Evolutionary conservation across 352 stramenopile genomes (phyloP), one percentile per base, ranked within the genome.

Genomic region (Globisporangium nodosum): DNA sequence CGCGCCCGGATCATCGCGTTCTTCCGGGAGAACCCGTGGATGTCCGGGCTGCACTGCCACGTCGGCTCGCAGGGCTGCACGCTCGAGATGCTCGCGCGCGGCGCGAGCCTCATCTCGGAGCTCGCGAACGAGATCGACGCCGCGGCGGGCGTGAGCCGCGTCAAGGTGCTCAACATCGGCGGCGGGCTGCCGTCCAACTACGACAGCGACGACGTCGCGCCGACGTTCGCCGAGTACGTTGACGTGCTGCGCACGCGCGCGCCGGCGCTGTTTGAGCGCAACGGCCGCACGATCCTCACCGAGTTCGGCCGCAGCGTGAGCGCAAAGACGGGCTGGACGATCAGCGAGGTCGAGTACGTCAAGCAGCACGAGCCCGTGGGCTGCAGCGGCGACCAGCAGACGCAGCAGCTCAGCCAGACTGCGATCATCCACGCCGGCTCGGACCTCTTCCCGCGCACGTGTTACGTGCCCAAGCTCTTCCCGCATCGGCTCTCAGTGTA

Each of bases 171-270:
- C 43, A 96, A 98, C 71, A 97, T 98, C 63, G 92, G 92, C 33
- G 91, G 92, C 7, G 92, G 92, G 0, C 60, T 98, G 21, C 81
- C 88, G 11, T 86, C 85, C n/a, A 96, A 97, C 60, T 97, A 96
- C 63, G 77, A 88, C 48, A 80, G 75, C 43, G 77, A 87, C 37
- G 61, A 83, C 43, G 74, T 88, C 6, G 68, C 81, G 0, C 76
- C 90, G 7, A 87, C 70, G 9, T 97, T 96, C 57, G 69, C 68
- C 1, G 69, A 91, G 48, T 98, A 98, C 59, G 87, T 92, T 0
- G 69, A 81, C 7, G 76, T 78, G 31, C 68, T 98, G 31, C 78
- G 76, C 21, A 68, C 68, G 47, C 55, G 73, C 9, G 84, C 83
- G 13, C 91, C 88, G 0, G 73, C 87, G 40, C 70, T 98, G 31